Conservation (phyloP, 805 yeast genomes). For the Maudiozyma barnettii region DNA sequence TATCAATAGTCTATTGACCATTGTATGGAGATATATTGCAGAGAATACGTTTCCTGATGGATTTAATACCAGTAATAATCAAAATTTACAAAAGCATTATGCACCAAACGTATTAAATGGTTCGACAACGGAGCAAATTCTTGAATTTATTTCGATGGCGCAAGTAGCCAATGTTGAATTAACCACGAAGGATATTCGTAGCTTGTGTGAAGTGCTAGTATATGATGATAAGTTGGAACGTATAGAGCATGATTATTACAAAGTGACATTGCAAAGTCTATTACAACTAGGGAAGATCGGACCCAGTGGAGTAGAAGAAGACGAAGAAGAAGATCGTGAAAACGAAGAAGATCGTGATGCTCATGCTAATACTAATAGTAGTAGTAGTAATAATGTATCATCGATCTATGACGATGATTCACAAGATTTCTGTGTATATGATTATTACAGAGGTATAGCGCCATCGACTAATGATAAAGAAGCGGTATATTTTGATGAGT, state of each 20-base stretch:
- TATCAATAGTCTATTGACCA: conserved; percentile 71
- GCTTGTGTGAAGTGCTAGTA: conserved; percentile 78
- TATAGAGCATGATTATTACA: conserved; percentile 52
- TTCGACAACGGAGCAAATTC: conserved; percentile 65
- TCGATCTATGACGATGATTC: conserved; percentile 3
- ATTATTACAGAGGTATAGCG: conserved; percentile 33
- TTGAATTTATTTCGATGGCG: conserved; percentile 59
- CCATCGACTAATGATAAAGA: conserved; percentile 33
- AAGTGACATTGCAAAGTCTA: conserved; percentile 77
- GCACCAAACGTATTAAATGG: conserved; percentile 52
- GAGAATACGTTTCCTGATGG: conserved; percentile 68
- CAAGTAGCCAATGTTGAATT: conserved; percentile 79
- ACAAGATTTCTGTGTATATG: conserved; percentile 36
- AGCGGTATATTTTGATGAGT: conserved; percentile 40
- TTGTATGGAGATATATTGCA: conserved; percentile 81
- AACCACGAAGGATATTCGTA: conserved; percentile 59
- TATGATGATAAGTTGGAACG: conserved; percentile 79
- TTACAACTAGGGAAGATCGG: conserved; percentile 42
- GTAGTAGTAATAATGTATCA: not conserved
- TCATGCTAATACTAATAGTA: not conserved
- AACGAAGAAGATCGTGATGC: too few relatives aligned
- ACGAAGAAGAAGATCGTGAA: too few relatives aligned
- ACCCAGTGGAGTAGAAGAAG: conserved; percentile 16
- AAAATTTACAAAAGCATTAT: conserved; percentile 29
- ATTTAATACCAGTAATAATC: conserved; percentile 29